These are phyloP conservation scores for Emiliania huxleyi DNA, from an alignment of 78 protist species.

Conservation along the genomic window DNA sequence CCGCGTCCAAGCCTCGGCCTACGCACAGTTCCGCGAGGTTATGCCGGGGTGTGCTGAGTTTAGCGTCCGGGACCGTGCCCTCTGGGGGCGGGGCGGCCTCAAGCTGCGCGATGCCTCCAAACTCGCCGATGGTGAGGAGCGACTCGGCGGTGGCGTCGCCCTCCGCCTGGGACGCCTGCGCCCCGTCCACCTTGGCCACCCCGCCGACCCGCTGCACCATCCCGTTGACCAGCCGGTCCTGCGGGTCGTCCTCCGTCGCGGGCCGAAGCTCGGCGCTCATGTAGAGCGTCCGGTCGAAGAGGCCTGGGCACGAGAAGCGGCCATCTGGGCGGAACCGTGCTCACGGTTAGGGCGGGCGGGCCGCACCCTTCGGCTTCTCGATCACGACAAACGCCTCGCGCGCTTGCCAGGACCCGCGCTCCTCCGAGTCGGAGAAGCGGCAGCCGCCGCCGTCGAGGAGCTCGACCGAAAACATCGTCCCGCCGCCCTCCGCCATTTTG, in stretches of 20 bases:
- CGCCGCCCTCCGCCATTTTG: not conserved
- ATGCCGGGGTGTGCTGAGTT: no score
- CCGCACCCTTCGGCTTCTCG: not conserved
- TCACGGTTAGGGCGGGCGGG: not conserved
- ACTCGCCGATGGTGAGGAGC: not conserved
- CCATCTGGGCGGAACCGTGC: not conserved
- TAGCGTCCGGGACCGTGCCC: no score
- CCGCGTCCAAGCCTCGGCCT: no score
- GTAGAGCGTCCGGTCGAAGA: not conserved
- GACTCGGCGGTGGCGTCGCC: not conserved
- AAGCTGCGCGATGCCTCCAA: not conserved
- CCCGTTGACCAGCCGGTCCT: not conserved
- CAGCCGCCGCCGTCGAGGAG: not conserved
- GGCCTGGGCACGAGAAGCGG: not conserved
- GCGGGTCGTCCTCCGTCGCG: not conserved
- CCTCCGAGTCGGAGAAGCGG: not conserved
- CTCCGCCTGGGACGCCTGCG: not conserved
- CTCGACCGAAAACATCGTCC: not conserved
- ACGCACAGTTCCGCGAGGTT: no score
- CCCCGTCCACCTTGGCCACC: not conserved
- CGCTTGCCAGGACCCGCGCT: not conserved
- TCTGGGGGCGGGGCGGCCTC: no score
- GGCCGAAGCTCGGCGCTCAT: not conserved
- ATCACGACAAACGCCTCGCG: not conserved
- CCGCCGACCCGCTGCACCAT: not conserved